Conservation (phyloP, 371 early-diverging fungal genomes). For the Mucor mucedo region DNA sequence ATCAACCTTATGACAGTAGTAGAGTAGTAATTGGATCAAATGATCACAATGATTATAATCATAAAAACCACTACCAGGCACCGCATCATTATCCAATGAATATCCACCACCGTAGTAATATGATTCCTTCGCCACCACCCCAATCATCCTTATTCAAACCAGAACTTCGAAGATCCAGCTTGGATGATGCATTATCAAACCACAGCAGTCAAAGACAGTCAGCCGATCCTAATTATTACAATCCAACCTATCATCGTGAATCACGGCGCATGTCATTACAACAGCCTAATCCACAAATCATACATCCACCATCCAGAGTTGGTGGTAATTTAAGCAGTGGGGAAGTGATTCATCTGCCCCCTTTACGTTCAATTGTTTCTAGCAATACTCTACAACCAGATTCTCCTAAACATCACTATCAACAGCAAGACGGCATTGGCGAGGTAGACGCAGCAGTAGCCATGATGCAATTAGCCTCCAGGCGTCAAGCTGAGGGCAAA, state of each 20-base stretch:
- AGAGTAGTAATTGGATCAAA: neutral
- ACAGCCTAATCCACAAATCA: neutral
- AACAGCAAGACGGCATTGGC: constrained; percentile 13
- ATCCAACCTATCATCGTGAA: neutral
- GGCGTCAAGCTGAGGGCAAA: constrained; percentile 6
- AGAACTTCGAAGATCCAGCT: constrained; percentile 15
- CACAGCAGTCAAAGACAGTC: constrained; percentile 11
- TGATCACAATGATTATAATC: constrained; percentile 4
- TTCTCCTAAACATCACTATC: neutral
- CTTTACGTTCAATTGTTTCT: constrained; percentile 22
- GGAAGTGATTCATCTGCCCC: constrained; percentile 27
- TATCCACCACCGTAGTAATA: constrained; percentile 5
- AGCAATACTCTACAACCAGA: neutral
- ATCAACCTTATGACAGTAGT: constrained; percentile 21
- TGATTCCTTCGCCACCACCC: constrained; percentile 28
- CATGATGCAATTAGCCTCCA: constrained; percentile 30
- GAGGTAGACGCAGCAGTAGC: constrained; percentile 32
- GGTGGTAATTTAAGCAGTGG: neutral
- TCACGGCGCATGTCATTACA: constrained; percentile 21
- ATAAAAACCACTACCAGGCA: neutral
- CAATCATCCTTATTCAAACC: constrained; percentile 18
- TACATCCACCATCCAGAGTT: neutral
- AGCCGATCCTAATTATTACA: constrained; percentile 9
- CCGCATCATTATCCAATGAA: neutral
- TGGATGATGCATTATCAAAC: constrained; percentile 10